These are phyloP conservation scores for Lonicera japonica DNA, from an alignment of 129 eudicot species.

Conservation along the genomic window DNA sequence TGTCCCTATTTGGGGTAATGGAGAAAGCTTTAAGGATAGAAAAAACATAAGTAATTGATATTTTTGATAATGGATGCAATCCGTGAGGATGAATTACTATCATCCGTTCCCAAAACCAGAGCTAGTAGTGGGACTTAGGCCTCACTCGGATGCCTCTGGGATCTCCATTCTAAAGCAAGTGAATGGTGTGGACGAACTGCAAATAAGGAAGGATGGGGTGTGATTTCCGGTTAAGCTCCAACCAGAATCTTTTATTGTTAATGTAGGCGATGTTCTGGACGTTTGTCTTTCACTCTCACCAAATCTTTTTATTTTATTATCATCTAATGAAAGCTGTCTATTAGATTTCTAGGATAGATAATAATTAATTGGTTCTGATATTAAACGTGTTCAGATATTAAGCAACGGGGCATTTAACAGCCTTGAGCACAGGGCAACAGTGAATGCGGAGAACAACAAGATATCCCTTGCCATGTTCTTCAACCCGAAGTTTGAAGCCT, in stretches of 20 bases:
- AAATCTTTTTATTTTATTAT: too few relatives aligned
- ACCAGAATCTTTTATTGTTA: slow-evolving; percentile 54
- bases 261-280: too few relatives aligned
- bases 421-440: slow-evolving; percentile 35
- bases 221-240: slow-evolving; percentile 46
- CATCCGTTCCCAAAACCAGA: slow-evolving; percentile 65
- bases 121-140: slow-evolving; percentile 43
- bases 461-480: slow-evolving; percentile 34
- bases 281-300: background rate
- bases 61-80: slow-evolving; percentile 71
- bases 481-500: too few relatives aligned
- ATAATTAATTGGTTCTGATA: too few relatives aligned
- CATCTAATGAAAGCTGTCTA: too few relatives aligned
- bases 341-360: too few relatives aligned
- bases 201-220: slow-evolving; percentile 44
- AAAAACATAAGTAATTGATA: too few relatives aligned
- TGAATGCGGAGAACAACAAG: slow-evolving; percentile 23
- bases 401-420: slow-evolving; percentile 35
- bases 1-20: too few relatives aligned
- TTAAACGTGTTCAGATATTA: slow-evolving; percentile 20
- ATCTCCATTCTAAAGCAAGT: slow-evolving; percentile 48
- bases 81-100: slow-evolving; percentile 48
- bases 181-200: slow-evolving; percentile 43
- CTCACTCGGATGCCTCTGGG: slow-evolving; percentile 56
- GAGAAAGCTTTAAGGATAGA: too few relatives aligned